A percentile compares a stretch with the other conserved stretches of the same genome.
Conservation (phyloP, 441 rosid genomes). For the Euphorbia schlechtendalii region DNA sequence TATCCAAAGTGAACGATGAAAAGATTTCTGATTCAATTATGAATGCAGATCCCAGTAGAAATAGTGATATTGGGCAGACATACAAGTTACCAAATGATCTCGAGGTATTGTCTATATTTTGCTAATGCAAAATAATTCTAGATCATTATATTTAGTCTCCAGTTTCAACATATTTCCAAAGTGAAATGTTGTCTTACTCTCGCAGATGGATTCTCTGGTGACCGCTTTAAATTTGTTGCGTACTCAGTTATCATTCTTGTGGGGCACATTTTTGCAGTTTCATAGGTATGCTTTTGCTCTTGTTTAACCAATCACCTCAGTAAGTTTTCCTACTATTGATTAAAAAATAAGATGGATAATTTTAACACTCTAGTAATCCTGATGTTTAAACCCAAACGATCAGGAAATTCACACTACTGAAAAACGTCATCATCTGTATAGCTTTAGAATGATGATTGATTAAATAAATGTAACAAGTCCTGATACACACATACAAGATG, state of each 20-base stretch:
- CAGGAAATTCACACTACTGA: not conserved
- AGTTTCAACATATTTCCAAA: not conserved
- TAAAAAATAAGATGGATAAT: not conserved
- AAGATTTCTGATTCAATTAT: conserved; percentile 33
- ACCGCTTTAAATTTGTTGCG: conserved; percentile 54
- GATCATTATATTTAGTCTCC: not conserved
- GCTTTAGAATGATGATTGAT: too few species aligned
- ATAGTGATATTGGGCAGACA: conserved; percentile 38
- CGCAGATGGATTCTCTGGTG: conserved; percentile 43
- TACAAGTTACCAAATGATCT: conserved; percentile 59
- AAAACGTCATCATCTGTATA: too few species aligned
- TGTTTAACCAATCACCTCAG: conserved; percentile 2
- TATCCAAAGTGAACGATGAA: conserved; percentile 40
- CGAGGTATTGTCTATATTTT: conserved; percentile 60
- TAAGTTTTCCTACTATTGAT: not conserved
- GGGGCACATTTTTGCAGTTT: conserved; percentile 70
- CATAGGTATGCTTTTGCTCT: conserved; percentile 58
- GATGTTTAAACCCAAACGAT: not conserved
- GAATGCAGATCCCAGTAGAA: conserved; percentile 28
- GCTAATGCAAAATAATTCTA: conserved; percentile 10
- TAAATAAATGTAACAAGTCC: too few species aligned
- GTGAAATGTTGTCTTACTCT: conserved; percentile 29
- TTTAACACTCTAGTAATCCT: not conserved
- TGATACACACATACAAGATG: too few species aligned
- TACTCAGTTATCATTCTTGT: conserved; percentile 53